A percentile compares a stretch with the other conserved stretches of the same genome.
phyloP scores from a whole-genome alignment of 1,284 basidiomycete species.

The Takashimella tepidaria region DNA sequence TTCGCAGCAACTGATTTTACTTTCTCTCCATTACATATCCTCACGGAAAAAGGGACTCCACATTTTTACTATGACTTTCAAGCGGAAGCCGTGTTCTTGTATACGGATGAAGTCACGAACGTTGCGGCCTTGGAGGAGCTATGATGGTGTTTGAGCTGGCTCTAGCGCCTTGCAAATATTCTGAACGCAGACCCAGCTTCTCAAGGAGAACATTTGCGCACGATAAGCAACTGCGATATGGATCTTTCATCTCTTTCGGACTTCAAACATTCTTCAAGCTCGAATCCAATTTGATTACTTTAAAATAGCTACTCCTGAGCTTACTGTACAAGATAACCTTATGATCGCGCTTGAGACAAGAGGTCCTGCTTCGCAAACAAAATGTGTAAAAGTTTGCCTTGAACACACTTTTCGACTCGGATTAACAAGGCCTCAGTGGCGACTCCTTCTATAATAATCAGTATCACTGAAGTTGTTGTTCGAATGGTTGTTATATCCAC shows the following conservation, averaged over 20 bases:
- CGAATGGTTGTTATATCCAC: slow-evolving; percentile 45
- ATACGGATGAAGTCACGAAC: too few species aligned
- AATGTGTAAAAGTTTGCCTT: slow-evolving; percentile 40
- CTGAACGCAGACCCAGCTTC: too few species aligned
- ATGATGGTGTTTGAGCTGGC: too few species aligned
- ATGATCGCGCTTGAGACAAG: slow-evolving; percentile 41
- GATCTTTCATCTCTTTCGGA: slow-evolving; percentile 49
- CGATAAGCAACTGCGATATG: slow-evolving; percentile 48
- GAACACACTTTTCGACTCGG: slow-evolving; percentile 26
- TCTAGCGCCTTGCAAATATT: too few species aligned
- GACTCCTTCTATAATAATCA: slow-evolving; percentile 44
- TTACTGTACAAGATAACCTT: slow-evolving; percentile 42
- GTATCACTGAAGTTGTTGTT: slow-evolving; percentile 33
- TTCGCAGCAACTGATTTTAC: too few species aligned
- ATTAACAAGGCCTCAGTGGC: slow-evolving; percentile 34
- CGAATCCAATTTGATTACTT: slow-evolving; percentile 46
- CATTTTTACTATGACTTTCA: too few species aligned
- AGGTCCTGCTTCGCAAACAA: slow-evolving; percentile 35
- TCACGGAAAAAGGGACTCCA: too few species aligned
- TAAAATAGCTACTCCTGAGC: slow-evolving; percentile 48
- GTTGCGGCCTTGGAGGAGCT: too few species aligned
- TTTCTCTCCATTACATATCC: too few species aligned
- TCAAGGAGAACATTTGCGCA: slow-evolving; percentile 49
- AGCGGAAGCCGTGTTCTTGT: too few species aligned
- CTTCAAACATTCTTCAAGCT: slow-evolving; percentile 51